phyloP scores from a whole-genome alignment of 768 basidiomycete genomes.

The Hypsizygus marmoreus region DNA sequence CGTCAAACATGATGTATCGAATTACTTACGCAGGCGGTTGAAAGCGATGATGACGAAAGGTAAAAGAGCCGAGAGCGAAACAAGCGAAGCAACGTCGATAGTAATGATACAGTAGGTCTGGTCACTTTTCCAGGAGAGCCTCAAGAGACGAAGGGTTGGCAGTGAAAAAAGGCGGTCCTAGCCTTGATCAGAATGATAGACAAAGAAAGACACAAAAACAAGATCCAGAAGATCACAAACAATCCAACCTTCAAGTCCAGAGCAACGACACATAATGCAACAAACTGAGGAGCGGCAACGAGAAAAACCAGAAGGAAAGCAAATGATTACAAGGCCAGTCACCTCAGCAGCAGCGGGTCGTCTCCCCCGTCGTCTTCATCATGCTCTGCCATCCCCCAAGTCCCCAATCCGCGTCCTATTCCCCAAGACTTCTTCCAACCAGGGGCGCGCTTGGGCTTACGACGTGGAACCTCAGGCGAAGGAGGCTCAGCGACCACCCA shows the following conservation, averaged over 20 bases:
- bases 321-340: not conserved
- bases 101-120: too few species aligned
- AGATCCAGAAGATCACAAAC: too few species aligned
- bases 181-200: too few species aligned
- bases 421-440: slow-evolving; percentile 12
- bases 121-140: too few species aligned
- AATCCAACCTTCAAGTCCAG: too few species aligned
- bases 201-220: not conserved
- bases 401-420: slow-evolving; percentile 5
- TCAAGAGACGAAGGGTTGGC: too few species aligned
- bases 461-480: slow-evolving; percentile 33
- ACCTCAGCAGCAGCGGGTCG: slow-evolving; percentile 20
- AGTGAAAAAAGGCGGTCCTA: too few species aligned
- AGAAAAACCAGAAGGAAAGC: not conserved
- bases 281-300: not conserved
- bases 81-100: too few species aligned
- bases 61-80: too few species aligned
- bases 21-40: too few species aligned
- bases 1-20: too few species aligned
- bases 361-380: slow-evolving; percentile 20
- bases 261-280: not conserved
- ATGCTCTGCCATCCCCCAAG: slow-evolving; percentile 16
- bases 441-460: slow-evolving; percentile 14
- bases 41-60: too few species aligned
- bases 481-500: slow-evolving; percentile 40